Evolutionary conservation across 768 basidiomycete species (phyloP).

Genomic region (Auriscalpium microsporum): DNA sequence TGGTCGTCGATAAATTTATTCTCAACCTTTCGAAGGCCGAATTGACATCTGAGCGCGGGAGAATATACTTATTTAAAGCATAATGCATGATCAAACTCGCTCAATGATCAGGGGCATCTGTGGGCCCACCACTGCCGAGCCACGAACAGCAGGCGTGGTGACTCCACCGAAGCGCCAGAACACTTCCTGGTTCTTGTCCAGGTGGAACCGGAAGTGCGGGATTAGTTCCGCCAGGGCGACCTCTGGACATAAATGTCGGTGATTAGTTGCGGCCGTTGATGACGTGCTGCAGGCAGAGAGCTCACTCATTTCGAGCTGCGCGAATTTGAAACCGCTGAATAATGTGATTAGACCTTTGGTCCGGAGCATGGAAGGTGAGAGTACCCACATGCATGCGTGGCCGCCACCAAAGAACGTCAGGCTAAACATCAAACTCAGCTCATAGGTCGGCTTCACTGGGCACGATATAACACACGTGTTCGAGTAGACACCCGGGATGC

Average conservation of each 20-base stretch:
- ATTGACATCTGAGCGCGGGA: too few relatives aligned
- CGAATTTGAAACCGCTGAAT: neutral
- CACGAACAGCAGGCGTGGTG: neutral
- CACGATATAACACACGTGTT: slow-evolving; percentile 1
- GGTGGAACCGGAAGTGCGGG: neutral
- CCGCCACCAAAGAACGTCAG: neutral
- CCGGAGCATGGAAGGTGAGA: neutral
- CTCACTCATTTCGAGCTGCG: neutral
- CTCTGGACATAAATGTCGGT: neutral
- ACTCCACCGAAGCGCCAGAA: neutral
- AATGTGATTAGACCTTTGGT: neutral
- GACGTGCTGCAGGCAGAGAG: neutral
- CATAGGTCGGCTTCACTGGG: neutral
- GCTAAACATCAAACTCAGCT: neutral
- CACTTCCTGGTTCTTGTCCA: neutral
- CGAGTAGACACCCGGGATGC: slow-evolving; percentile 1
- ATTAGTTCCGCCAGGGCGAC: neutral
- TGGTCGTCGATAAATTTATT: too few relatives aligned
- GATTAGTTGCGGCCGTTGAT: neutral
- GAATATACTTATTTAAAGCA: too few relatives aligned
- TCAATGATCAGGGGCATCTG: neutral
- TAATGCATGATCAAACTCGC: neutral
- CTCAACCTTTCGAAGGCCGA: too few relatives aligned
- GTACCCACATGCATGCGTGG: neutral
- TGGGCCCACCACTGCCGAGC: neutral